phyloP scores from a whole-genome alignment of 768 basidiomycete genomes.

The Leucocoprinus sp. region DNA sequence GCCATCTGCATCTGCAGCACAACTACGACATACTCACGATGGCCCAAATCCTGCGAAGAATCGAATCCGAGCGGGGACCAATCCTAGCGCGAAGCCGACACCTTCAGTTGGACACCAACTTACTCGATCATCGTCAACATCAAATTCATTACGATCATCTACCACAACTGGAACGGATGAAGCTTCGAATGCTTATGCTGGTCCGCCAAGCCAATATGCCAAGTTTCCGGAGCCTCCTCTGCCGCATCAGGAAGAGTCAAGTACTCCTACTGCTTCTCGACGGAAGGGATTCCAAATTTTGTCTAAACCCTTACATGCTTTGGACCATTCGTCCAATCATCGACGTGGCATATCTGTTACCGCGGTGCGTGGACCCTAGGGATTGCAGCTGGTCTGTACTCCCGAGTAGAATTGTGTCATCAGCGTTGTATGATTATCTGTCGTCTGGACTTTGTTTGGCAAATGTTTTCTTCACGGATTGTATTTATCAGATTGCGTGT shows the following conservation, averaged over 20 bases:
- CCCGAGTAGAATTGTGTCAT: constrained; percentile 17
- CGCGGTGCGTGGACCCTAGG: constrained; percentile 38
- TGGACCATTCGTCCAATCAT: constrained; percentile 34
- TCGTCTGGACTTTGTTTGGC: constrained; percentile 7
- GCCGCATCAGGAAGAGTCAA: constrained; percentile 32
- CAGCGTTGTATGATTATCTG: constrained; percentile 22
- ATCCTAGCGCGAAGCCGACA: constrained; percentile 41
- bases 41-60: constrained; percentile 29
- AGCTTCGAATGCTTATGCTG: constrained; percentile 46
- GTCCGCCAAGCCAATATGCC: constrained; percentile 64
- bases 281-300: constrained; percentile 65
- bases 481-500: constrained; percentile 6
- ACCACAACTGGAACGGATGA: constrained; percentile 30
- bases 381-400: constrained; percentile 9
- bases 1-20: constrained; percentile 73
- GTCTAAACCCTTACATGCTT: constrained; percentile 42
- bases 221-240: constrained; percentile 62
- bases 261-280: constrained; percentile 48
- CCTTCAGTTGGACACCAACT: constrained; percentile 37
- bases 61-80: constrained; percentile 62
- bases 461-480: neutral
- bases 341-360: constrained; percentile 46
- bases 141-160: constrained; percentile 36
- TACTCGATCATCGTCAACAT: constrained; percentile 50
- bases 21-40: constrained; percentile 50